phyloP scores from a whole-genome alignment of 208 protist species.

The Jaenimonas drosophilae region DNA sequence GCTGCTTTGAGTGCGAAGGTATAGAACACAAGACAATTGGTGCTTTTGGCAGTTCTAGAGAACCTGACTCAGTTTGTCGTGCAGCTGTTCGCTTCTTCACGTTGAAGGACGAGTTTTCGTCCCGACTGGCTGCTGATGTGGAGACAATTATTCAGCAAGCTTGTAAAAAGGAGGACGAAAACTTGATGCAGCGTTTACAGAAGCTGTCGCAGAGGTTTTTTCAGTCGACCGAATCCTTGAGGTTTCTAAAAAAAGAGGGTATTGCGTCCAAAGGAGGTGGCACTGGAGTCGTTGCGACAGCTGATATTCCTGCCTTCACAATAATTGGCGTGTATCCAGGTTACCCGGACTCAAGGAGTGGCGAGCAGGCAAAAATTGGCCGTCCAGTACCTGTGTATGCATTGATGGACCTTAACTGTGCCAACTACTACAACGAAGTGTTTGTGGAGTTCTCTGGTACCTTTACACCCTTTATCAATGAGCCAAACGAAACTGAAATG shows the following conservation, averaged over 20 bases:
- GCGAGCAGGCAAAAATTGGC: conserved; percentile 68
- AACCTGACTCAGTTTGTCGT: conserved; percentile 28
- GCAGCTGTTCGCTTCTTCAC: conserved; percentile 28
- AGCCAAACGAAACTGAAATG: conserved; percentile 54
- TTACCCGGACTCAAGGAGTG: conserved; percentile 57
- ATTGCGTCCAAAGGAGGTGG: conserved; percentile 43
- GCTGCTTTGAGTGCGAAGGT: conserved; percentile 47
- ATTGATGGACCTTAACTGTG: conserved; percentile 79
- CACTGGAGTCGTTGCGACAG: conserved; percentile 51
- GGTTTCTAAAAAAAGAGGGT: conserved; percentile 23
- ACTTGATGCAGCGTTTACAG: conserved; percentile 17
- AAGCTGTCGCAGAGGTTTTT: conserved; percentile 30
- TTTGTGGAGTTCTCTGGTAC: conserved; percentile 68
- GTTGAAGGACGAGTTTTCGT: conserved; percentile 40
- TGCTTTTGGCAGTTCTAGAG: neutral
- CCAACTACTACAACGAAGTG: conserved; percentile 75
- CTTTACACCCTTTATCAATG: conserved; percentile 85
- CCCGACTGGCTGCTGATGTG: conserved; percentile 5
- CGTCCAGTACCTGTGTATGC: conserved; percentile 58
- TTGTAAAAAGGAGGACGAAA: conserved; percentile 9
- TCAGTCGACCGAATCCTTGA: conserved; percentile 29
- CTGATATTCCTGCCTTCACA: conserved; percentile 56
- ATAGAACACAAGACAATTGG: conserved; percentile 7
- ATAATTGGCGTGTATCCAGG: conserved; percentile 76
- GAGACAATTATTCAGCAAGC: conserved; percentile 9